Evolutionary conservation across 805 yeast genomes (phyloP).

Genomic region (Candida tallmaniae): DNA sequence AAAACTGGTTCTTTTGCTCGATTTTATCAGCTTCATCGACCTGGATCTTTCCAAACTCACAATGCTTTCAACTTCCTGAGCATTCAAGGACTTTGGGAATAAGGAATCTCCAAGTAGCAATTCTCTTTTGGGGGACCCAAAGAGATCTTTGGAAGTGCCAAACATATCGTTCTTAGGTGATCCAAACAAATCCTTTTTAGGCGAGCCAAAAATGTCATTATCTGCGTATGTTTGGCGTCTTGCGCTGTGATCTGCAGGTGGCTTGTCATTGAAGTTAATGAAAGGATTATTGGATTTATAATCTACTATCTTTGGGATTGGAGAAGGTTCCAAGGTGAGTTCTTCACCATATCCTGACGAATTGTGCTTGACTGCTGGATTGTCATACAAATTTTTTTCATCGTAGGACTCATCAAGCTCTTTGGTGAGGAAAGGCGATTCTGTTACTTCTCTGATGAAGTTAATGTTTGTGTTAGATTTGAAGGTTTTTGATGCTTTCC

Average conservation of each 20-base stretch:
- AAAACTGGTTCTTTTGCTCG: conserved; percentile 33
- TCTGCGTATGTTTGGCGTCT: not conserved
- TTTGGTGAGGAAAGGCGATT: conserved; percentile 9
- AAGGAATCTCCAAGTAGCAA: conserved; percentile 46
- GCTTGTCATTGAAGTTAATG: conserved; percentile 11
- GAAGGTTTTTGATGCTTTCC: conserved; percentile 9
- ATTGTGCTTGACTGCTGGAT: conserved; percentile 22
- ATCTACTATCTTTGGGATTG: conserved; percentile 10
- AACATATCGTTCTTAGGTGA: conserved; percentile 12
- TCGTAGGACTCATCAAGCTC: conserved; percentile 15
- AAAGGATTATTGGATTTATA: not conserved
- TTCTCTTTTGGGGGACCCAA: no score
- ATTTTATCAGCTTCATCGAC: conserved; percentile 50
- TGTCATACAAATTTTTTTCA: conserved; percentile 16
- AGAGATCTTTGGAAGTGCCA: conserved; percentile 24
- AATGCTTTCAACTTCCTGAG: conserved; percentile 70
- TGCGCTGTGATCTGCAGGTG: conserved; percentile 4
- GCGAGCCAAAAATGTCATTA: conserved; percentile 27
- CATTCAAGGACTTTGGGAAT: conserved; percentile 66
- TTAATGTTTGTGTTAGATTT: conserved; percentile 16
- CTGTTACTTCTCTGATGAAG: conserved; percentile 28
- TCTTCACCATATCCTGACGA: conserved; percentile 24
- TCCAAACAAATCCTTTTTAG: conserved; percentile 11
- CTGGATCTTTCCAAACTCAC: conserved; percentile 65
- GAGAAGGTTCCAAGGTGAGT: conserved; percentile 19